phyloP scores from a whole-genome alignment of 2,329 filamentous ascomycete species.

The Penicillium sp. region DNA sequence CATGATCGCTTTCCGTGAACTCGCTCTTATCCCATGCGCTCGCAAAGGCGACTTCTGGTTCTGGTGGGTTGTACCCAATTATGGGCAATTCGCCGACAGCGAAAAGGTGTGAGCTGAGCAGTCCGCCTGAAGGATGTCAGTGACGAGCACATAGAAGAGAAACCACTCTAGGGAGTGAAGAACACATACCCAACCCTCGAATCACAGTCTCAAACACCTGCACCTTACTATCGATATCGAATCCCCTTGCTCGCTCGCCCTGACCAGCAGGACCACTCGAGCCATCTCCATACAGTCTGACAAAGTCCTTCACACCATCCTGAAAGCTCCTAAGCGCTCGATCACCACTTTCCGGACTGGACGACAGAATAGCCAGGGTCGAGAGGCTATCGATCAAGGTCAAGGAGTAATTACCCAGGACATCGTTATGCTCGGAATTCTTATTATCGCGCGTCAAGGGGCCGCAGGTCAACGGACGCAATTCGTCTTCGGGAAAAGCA shows the following conservation, averaged over 20 bases:
- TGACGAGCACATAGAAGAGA: not conserved
- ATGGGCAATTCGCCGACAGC: conserved; percentile 90
- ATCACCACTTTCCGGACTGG: conserved; percentile 55
- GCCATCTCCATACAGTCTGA: conserved; percentile 85
- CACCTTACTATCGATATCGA: conserved; percentile 96
- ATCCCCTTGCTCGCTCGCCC: conserved; percentile 75
- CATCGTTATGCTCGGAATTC: conserved; percentile 89
- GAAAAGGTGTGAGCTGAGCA: conserved; percentile 92
- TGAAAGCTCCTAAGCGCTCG: conserved; percentile 76
- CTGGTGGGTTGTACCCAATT: conserved; percentile 66
- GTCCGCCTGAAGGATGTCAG: conserved; percentile 59
- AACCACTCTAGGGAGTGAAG: not conserved
- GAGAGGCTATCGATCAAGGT: conserved; percentile 95
- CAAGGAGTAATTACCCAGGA: conserved; percentile 93
- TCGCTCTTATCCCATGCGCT: conserved; percentile 44
- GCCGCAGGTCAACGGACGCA: conserved; percentile 81
- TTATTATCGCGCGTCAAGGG: conserved; percentile 81
- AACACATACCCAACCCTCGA: conserved; percentile 61
- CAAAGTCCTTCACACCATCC: conserved; percentile 72
- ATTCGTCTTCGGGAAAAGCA: conserved; percentile 94
- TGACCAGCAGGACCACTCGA: conserved; percentile 66
- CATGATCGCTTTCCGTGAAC: conserved; percentile 26
- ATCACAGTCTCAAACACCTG: conserved; percentile 99
- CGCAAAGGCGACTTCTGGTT: conserved; percentile 41
- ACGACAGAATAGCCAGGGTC: conserved; percentile 88